Percentiles rank a stretch among this genome's conserved stretches.
Conservation (phyloP, 83 land plant species). For the Picea mariana region DNA sequence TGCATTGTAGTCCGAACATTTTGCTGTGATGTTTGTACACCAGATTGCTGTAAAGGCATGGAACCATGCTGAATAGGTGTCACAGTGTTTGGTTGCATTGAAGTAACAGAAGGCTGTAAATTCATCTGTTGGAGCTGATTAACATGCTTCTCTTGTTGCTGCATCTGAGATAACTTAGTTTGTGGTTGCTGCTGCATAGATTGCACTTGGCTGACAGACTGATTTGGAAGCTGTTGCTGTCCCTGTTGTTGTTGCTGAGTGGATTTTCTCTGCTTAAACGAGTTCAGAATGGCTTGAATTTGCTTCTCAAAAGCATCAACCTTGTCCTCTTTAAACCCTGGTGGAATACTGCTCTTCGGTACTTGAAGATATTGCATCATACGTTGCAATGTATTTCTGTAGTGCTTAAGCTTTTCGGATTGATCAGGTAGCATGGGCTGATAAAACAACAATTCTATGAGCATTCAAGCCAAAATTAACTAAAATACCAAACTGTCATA, state of each 20-base stretch:
- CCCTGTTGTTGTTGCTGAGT: conserved; percentile 30
- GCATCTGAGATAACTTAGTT: conserved; percentile 44
- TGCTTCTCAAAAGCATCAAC: conserved; percentile 67
- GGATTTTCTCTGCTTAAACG: conserved; percentile 44
- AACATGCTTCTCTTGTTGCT: conserved; percentile 60
- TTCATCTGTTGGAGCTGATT: conserved; percentile 23
- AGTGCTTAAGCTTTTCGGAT: no score
- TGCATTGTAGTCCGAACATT: no score
- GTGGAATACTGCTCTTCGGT: conserved; percentile 37
- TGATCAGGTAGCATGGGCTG: no score
- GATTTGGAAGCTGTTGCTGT: conserved; percentile 39
- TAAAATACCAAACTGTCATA: no score
- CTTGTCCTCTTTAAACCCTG: conserved; percentile 42
- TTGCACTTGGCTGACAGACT: conserved; percentile 24
- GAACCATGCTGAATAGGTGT: no score
- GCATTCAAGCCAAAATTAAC: no score
- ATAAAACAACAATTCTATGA: no score
- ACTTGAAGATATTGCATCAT: conserved; percentile 29
- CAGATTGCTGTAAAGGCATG: no score
- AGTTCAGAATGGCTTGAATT: conserved; percentile 48
- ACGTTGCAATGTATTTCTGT: no score
- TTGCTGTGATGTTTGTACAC: no score
- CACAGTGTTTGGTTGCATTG: no score
- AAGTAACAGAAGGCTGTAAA: no score
- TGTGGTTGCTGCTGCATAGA: conserved; percentile 41